Conservation (phyloP, 805 yeast species). For the Cyberlindnera xishuangbannaensis region DNA sequence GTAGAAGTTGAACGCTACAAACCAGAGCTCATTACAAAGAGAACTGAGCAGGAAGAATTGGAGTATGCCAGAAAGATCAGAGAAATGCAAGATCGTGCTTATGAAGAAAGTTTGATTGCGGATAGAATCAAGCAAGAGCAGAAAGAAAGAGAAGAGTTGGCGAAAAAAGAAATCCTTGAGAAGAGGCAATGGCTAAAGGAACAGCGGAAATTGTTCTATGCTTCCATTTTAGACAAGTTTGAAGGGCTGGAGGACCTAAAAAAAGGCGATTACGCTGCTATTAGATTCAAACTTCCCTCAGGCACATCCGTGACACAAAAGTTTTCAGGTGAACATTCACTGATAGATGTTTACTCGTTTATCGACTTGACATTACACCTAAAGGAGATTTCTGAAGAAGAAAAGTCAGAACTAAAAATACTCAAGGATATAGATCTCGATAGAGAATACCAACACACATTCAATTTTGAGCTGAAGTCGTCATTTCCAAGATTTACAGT, state of each 20-base stretch:
- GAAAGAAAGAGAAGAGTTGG: constrained; percentile 28
- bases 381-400: constrained; percentile 8
- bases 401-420: constrained; percentile 2
- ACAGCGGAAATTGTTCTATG: constrained; percentile 12
- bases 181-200: constrained; percentile 3
- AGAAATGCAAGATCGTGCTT: constrained; percentile 64
- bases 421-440: constrained; percentile 7
- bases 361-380: constrained; percentile 37
- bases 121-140: constrained; percentile 51
- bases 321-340: constrained; percentile 33
- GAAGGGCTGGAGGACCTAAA: constrained; percentile 13
- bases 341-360: constrained; percentile 44
- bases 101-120: constrained; percentile 48
- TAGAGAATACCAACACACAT: constrained; percentile 33
- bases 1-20: constrained; percentile 48
- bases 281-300: constrained; percentile 50
- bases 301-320: constrained; percentile 46
- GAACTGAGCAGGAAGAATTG: constrained; percentile 55
- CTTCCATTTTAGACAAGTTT: constrained; percentile 8
- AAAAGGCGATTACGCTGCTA: constrained; percentile 31
- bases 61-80: constrained; percentile 51
- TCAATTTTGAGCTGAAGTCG: constrained; percentile 51
- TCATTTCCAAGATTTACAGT: constrained; percentile 59
- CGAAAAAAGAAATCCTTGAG: constrained; percentile 15
- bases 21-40: constrained; percentile 54